A percentile compares a stretch with the other conserved stretches of the same genome.
These are phyloP conservation scores for Canavalia gladiata DNA, from an alignment of 306 rosid species.

Conservation along the genomic window DNA sequence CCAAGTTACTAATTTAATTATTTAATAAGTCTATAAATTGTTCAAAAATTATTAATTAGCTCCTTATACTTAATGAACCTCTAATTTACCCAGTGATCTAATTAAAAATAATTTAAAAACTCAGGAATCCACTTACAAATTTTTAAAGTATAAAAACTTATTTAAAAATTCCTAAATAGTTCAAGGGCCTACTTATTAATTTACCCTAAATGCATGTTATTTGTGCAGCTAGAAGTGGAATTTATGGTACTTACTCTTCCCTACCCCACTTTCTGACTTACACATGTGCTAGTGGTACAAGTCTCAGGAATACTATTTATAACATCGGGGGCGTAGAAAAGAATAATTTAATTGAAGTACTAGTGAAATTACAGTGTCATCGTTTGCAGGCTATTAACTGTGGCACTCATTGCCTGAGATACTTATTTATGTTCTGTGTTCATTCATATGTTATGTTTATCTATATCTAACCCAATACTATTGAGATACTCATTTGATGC, in stretches of 20 bases:
- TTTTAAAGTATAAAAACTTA: no score
- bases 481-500: constrained; percentile 34
- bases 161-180: no score
- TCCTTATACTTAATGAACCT: no score
- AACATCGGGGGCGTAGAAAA: constrained; percentile 4
- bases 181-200: no score
- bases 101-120: no score
- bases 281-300: neutral
- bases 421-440: neutral
- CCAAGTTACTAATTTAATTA: no score
- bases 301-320: constrained; percentile 24
- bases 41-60: no score
- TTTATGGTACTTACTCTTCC: constrained; percentile 12
- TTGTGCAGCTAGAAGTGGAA: neutral
- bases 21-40: no score
- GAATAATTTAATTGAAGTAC: neutral
- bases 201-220: neutral
- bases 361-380: neutral
- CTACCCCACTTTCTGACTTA: constrained; percentile 3
- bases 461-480: neutral
- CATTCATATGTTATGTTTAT: neutral
- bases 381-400: constrained; percentile 1
- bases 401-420: neutral
- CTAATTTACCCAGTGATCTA: no score
- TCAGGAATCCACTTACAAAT: no score